Evolutionary conservation across 2,329 filamentous ascomycete genomes (phyloP).

Genomic region (Fusarium concolor): DNA sequence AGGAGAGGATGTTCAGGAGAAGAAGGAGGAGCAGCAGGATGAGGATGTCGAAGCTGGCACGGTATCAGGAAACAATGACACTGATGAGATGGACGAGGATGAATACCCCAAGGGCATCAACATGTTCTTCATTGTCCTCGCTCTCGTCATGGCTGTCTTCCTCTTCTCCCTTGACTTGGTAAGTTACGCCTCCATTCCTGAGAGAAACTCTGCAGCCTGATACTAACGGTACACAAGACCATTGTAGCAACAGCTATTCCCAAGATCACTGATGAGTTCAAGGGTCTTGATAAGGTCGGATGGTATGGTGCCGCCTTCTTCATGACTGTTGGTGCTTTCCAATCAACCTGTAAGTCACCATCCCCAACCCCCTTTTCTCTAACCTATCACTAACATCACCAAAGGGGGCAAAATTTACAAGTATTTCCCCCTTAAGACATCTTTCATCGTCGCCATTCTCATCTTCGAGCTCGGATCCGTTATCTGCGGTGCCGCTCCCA

Average conservation of each 20-base stretch:
- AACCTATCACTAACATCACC: conserved; percentile 35
- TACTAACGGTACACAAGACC: conserved; percentile 50
- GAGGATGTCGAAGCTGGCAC: conserved; percentile 40
- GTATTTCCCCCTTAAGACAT: conserved; percentile 64
- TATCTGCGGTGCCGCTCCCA: conserved; percentile 61
- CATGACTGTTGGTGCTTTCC: conserved; percentile 59
- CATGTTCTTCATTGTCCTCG: conserved; percentile 58
- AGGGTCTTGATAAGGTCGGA: conserved; percentile 63
- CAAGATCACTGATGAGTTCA: conserved; percentile 65
- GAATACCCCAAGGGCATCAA: conserved; percentile 56
- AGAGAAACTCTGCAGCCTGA: conserved; percentile 4
- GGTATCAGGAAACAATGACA: conserved; percentile 33
- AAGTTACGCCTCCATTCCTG: conserved; percentile 21
- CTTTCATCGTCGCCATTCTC: conserved; percentile 60
- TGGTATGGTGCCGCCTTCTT: conserved; percentile 71
- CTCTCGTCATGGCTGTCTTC: conserved; percentile 61
- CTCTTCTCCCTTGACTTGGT: conserved; percentile 63
- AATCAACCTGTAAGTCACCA: conserved; percentile 55
- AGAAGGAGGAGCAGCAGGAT: conserved; percentile 43
- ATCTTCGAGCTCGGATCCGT: conserved; percentile 67
- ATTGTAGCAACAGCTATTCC: conserved; percentile 69
- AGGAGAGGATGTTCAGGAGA: conserved; percentile 47
- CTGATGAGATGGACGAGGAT: conserved; percentile 41
- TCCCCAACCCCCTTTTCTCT: conserved; percentile 9
- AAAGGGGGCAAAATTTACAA: conserved; percentile 61